These are phyloP conservation scores for Zygosaccharomyces pseudorouxii DNA, from an alignment of 805 yeast species.

Conservation along the genomic window DNA sequence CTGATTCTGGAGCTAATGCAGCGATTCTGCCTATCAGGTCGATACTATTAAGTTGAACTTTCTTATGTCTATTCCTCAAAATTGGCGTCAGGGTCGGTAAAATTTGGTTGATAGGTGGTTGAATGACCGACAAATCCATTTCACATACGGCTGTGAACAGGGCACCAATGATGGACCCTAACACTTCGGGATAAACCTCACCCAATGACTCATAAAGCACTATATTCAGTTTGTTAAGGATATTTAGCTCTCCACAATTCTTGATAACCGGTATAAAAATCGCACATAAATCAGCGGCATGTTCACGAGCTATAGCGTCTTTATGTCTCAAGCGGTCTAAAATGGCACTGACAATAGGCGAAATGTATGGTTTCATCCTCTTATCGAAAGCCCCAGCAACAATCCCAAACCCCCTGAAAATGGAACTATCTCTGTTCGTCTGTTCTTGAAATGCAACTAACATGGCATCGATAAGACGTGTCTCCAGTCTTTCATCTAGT, in stretches of 20 bases:
- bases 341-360: conserved; percentile 65
- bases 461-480: conserved; percentile 71
- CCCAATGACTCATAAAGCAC: conserved; percentile 88
- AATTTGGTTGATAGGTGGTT: conserved; percentile 79
- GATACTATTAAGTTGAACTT: conserved; percentile 82
- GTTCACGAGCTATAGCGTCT: conserved; percentile 67
- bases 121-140: conserved; percentile 55
- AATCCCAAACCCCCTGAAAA: conserved; percentile 60
- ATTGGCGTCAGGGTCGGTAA: conserved; percentile 90
- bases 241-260: conserved; percentile 56
- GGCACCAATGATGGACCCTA: conserved; percentile 79
- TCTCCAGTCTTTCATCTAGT: conserved; percentile 57
- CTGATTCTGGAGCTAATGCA: conserved; percentile 68
- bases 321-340: conserved; percentile 71
- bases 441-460: conserved; percentile 80
- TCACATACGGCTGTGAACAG: conserved; percentile 56
- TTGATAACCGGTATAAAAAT: conserved; percentile 62
- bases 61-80: conserved; percentile 80
- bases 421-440: conserved; percentile 47
- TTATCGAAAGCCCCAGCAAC: conserved; percentile 57
- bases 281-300: conserved; percentile 73
- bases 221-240: conserved; percentile 63
- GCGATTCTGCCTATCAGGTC: conserved; percentile 80
- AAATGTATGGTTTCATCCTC: conserved; percentile 65
- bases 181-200: conserved; percentile 89